These are phyloP conservation scores for Chaetomium globosum DNA, from an alignment of 2,329 filamentous ascomycete genomes.

Conservation along the genomic window DNA sequence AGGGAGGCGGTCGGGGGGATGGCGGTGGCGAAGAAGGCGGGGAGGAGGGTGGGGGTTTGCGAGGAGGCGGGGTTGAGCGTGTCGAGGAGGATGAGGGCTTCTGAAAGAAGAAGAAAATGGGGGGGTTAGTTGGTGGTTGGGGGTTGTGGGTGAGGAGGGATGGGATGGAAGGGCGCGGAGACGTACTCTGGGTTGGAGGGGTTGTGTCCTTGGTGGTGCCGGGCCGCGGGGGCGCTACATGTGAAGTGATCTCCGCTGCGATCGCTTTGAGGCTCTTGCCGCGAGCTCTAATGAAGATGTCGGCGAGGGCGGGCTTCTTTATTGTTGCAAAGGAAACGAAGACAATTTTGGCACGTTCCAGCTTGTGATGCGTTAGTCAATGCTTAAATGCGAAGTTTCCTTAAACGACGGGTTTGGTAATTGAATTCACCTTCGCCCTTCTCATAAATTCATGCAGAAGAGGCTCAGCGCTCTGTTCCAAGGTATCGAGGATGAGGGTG, in stretches of 20 bases:
- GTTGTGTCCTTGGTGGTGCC: slow-evolving; percentile 19
- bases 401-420: too few species aligned
- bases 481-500: slow-evolving; percentile 79
- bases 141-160: neutral
- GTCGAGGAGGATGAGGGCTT: slow-evolving; percentile 77
- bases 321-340: slow-evolving; percentile 79
- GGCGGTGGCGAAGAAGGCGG: slow-evolving; percentile 69
- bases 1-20: slow-evolving; percentile 70
- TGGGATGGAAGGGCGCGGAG: neutral
- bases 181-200: slow-evolving; percentile 32
- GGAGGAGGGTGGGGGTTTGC: slow-evolving; percentile 58
- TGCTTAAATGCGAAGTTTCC: neutral
- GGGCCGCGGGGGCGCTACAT: slow-evolving; percentile 46
- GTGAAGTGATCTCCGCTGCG: slow-evolving; percentile 60
- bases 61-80: slow-evolving; percentile 69
- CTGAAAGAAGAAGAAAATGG: slow-evolving; percentile 47
- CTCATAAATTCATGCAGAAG: slow-evolving; percentile 73
- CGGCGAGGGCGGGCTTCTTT: slow-evolving; percentile 63
- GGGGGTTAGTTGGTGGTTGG: slow-evolving; percentile 38
- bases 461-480: slow-evolving; percentile 76
- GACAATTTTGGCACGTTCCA: slow-evolving; percentile 69
- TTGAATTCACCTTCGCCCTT: slow-evolving; percentile 65
- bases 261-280: slow-evolving; percentile 61
- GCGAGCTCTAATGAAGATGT: slow-evolving; percentile 67
- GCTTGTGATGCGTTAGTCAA: slow-evolving; percentile 43